These are phyloP conservation scores for Fraxinus baroniana DNA, from an alignment of 305 asterid species.

Conservation along the genomic window DNA sequence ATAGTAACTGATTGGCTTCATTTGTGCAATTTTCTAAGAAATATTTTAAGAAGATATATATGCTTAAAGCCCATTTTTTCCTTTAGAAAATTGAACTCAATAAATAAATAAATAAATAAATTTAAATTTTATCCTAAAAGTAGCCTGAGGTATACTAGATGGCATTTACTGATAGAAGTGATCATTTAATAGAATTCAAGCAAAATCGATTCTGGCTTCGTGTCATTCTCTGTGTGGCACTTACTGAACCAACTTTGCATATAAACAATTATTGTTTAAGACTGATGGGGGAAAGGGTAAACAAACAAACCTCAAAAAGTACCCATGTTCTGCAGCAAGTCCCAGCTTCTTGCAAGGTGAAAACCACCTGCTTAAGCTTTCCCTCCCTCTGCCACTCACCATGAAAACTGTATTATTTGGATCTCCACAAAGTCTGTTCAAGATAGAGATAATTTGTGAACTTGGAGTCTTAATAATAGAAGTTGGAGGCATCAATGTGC, in stretches of 20 bases:
- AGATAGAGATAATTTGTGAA: conserved; percentile 63
- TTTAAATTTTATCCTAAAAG: neutral
- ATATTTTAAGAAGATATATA: neutral
- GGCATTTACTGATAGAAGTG: neutral
- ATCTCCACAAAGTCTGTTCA: conserved; percentile 69
- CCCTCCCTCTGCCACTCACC: conserved; percentile 95
- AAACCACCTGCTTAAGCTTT: conserved; percentile 80
- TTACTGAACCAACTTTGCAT: neutral
- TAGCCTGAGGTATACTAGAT: neutral
- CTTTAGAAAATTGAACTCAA: neutral
- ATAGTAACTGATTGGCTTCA: neutral
- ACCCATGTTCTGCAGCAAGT: conserved; percentile 97
- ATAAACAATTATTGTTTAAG: conserved; percentile 11
- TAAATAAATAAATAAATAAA: neutral
- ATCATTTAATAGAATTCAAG: neutral
- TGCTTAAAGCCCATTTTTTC: neutral
- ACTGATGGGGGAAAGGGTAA: conserved; percentile 15
- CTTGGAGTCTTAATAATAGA: conserved; percentile 73
- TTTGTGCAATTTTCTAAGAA: neutral
- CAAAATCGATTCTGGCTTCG: neutral
- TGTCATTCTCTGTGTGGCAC: neutral
- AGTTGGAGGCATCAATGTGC: conserved; percentile 92
- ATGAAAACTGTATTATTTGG: conserved; percentile 65
- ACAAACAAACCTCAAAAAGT: conserved; percentile 66
- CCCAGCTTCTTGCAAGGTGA: conserved; percentile 80